Base-by-base conservation (phyloP, 768 basidiomycete genomes). In the Podaxis sp. region DNA sequence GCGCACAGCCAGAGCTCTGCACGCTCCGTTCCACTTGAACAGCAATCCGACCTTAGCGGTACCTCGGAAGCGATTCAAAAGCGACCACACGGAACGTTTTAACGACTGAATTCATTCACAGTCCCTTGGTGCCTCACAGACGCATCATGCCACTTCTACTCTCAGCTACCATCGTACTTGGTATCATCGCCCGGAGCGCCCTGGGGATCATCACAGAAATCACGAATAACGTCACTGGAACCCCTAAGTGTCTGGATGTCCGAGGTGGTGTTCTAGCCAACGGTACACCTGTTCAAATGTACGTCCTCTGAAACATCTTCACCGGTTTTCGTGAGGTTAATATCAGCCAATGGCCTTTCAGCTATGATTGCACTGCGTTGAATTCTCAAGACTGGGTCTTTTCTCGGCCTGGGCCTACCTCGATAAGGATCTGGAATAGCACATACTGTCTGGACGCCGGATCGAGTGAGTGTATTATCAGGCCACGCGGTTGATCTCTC, bases 381-480 rank as follows among this genome's bases (percentile, higher is more conserved):
- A 59, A 61, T 9, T 72, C 73, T 0, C 76, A 78, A 64, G 66
- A 71, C 22, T 79, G 76, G 76, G 59, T 70, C 17, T 53, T 77
- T 39, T 65, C 73, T 0, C 71, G 68, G 2, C 68, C 67, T 2
- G 71, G 67, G 1, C 61, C 61, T 15, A 56, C 61, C 12, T 56
- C 53, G 5, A 17, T 63, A 2, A 44, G 17, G 33, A 4, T 57
- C n/a, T 33, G 44, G 53, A 52, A 44, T 19, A 36, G 22, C n/a
- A 67, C 69, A 15, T 78, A 70, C 65, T 77, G 77, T 54, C 64
- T 78, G 12, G 77, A 79, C 44, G 75, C 75, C 4, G 73, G 76
- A 26, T 70, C 72, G 13, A 70, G 74, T 76, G 53, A 64, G 70
- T 67, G 9, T 9, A 53, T 33, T 22, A 36, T 6, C n/a, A 19